These are phyloP conservation scores for Apiospora hydei DNA, from an alignment of 2,329 filamentous ascomycete genomes.

Conservation along the genomic window DNA sequence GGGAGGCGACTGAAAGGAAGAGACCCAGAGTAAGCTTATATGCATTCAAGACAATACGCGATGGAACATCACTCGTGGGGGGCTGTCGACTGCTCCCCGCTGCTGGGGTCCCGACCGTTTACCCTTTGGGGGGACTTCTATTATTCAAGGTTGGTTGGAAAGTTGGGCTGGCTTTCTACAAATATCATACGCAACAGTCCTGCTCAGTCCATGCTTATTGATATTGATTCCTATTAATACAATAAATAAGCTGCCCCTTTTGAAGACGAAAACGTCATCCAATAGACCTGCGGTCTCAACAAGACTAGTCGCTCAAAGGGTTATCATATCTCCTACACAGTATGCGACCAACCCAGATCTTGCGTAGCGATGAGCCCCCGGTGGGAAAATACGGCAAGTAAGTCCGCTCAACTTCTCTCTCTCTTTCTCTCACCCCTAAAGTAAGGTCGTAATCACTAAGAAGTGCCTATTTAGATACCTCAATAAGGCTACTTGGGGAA, in stretches of 20 bases:
- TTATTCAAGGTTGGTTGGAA: too few species aligned
- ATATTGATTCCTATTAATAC: too few species aligned
- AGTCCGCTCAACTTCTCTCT: neutral
- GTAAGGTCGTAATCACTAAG: too few species aligned
- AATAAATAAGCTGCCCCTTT: neutral
- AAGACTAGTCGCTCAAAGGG: neutral
- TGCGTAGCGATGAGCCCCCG: neutral
- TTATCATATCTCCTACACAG: neutral
- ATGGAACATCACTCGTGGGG: neutral
- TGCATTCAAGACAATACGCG: neutral
- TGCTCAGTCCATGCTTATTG: too few species aligned
- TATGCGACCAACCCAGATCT: neutral
- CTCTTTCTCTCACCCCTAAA: too few species aligned
- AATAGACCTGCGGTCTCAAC: neutral
- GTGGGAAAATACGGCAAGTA: conserved; percentile 20
- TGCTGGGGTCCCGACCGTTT: too few species aligned
- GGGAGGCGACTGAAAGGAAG: neutral
- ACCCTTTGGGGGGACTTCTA: too few species aligned
- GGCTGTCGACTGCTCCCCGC: neutral
- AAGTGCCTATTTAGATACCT: neutral
- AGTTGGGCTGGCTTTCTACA: too few species aligned
- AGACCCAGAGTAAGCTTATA: neutral
- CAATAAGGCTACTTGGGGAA: conserved; percentile 22
- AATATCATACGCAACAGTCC: too few species aligned
- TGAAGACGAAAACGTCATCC: neutral